Evolutionary conservation across 257 asterid genomes (phyloP), one percentile per base, ranked within the genome.

Genomic region (Solanum boliviense): DNA sequence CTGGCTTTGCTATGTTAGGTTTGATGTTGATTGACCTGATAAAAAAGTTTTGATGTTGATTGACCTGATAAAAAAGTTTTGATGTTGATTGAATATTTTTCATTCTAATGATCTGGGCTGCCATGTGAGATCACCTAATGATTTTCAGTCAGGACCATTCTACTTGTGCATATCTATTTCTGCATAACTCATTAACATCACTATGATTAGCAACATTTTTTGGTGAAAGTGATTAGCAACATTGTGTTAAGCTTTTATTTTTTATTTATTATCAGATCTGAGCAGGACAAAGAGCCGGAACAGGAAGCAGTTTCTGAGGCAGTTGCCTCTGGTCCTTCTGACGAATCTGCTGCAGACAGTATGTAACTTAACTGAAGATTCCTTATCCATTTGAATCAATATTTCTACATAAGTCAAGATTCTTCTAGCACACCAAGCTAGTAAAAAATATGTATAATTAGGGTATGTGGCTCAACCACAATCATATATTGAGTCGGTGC

Each of bases 251-350:
- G 68, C 76, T 83, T 82, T 41, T 88, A 29, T 87, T 86, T 86
- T 65, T 25, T 71, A 35, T 85, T 29, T 48, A n/a, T 78, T 86
- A 39, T 89, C 89, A 97, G 99, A 92, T 95, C 99, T 86, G 99
- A 97, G 94, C 99, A 97, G 92, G 99, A 97, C 96, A 97, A 95
- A 89, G 99, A 96, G 91, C 99, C 95, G 5, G 99, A 96, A 89
- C 95, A 91, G 70, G 99, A 94, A 91, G 93, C 92, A 88, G 93
- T 91, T 84, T 83, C 98, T 38, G 95, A 91, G 91, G 91, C 86
- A 31, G 94, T 86, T 88, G 92, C 90, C 88, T 89, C 98, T 88
- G 96, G 95, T 41, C 93, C 98, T 84, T 86, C 95, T 78, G 99
- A 95, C 91, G 99, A 94, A 91, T 87, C 90, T 87, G 90, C 89